Percentiles rank a stretch among this genome's conserved stretches.
Conservation (phyloP, 140 eudicot genomes). For the Senecio squalidus region DNA sequence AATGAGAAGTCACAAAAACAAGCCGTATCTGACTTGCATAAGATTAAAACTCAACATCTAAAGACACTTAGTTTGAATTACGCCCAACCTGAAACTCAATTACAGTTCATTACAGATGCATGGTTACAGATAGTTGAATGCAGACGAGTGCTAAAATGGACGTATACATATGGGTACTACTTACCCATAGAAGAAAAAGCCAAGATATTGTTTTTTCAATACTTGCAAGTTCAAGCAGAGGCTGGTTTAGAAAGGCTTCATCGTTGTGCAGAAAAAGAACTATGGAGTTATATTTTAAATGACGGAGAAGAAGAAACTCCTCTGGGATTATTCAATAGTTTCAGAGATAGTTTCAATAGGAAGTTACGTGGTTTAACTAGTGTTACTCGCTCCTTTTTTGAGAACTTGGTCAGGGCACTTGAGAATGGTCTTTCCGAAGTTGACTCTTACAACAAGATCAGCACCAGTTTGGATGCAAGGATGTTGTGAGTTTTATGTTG, state of each 20-base stretch:
- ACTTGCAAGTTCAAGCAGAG: constrained; percentile 80
- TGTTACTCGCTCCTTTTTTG: constrained; percentile 80
- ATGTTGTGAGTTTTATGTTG: too few relatives aligned
- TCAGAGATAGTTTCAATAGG: too few relatives aligned
- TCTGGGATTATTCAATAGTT: constrained; percentile 45
- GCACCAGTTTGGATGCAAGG: too few relatives aligned
- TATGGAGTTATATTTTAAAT: constrained; percentile 30
- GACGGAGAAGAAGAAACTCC: constrained; percentile 24
- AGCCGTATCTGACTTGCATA: constrained; percentile 55
- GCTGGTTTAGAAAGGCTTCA: constrained; percentile 77
- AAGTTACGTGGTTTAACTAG: constrained; percentile 78
- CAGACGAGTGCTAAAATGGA: constrained; percentile 87
- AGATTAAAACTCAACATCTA: constrained; percentile 42
- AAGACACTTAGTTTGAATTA: constrained; percentile 49
- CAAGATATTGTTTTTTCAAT: constrained; percentile 61
- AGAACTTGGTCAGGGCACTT: constrained; percentile 81
- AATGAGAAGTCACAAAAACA: constrained; percentile 76
- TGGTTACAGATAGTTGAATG: constrained; percentile 96
- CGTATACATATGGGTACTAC: constrained; percentile 83
- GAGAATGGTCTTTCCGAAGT: constrained; percentile 88
- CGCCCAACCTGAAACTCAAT: constrained; percentile 53
- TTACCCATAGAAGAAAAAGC: constrained; percentile 52
- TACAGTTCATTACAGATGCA: constrained; percentile 66
- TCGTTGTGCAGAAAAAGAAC: constrained; percentile 70
- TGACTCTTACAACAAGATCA: constrained; percentile 38